A percentile compares a stretch with the other conserved stretches of the same genome.
These are phyloP conservation scores for Leccinum subgranulosum DNA, from an alignment of 768 basidiomycete species.

Conservation along the genomic window DNA sequence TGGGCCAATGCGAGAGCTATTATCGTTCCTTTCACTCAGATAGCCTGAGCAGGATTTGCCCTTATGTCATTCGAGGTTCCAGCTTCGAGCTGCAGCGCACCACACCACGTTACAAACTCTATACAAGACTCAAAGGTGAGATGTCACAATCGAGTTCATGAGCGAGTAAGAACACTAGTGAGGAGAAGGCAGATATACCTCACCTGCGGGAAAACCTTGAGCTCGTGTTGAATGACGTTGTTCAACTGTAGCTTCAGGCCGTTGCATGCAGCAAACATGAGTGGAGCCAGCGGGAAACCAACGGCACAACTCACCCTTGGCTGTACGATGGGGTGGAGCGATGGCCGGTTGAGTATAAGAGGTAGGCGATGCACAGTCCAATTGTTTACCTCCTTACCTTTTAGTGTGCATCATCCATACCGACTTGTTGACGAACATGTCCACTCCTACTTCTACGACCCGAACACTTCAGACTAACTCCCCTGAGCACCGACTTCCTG, in stretches of 20 bases:
- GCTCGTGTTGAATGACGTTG: conserved; percentile 9
- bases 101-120: neutral
- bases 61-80: conserved; percentile 12
- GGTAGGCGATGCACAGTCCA: conserved; percentile 1
- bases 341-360: conserved; percentile 20
- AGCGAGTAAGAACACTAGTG: conserved; percentile 1
- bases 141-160: neutral
- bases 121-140: conserved; percentile 8
- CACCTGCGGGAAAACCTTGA: conserved; percentile 7
- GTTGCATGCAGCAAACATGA: conserved; percentile 2
- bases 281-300: neutral
- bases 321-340: neutral
- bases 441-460: conserved; percentile 2
- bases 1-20: neutral
- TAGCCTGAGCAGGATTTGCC: conserved; percentile 24
- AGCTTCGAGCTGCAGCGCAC: neutral
- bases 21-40: conserved; percentile 12
- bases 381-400: neutral
- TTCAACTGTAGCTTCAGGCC: neutral
- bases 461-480: neutral
- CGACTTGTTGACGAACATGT: conserved; percentile 10
- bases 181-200: conserved; percentile 16
- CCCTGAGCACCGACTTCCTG: neutral
- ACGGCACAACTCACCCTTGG: neutral
- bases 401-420: conserved; percentile 4